Base-by-base conservation (phyloP, 805 yeast species). In the Priceomyces fermenticarens region DNA sequence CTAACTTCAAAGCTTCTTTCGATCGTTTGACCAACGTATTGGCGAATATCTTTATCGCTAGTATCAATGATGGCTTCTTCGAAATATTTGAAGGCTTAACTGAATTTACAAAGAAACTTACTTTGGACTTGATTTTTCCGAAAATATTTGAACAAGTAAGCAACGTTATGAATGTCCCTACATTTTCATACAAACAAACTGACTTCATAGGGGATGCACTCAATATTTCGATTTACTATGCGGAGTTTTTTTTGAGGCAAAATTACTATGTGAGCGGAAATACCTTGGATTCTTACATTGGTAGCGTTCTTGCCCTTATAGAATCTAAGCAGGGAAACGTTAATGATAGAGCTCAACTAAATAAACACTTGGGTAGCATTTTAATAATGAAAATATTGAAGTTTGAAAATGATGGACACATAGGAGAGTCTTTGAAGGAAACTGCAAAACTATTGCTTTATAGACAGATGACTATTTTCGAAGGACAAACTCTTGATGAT, bases 101-200 rank as follows among this genome's bases (percentile, higher is more conserved):
- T 37, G 73, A 66, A 10, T 60, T 67, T 35, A 65, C 73, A 2
- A 60, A 55, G 32, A 60, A 58, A 32, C 41, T 69, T 29, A 53
- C 65, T 4, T 48, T 65, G 26, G 66, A 65, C 17, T 41, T 55
- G 3, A 47, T 70, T 4, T 70, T 67, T 41, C 73, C 75, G 4
- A 44, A 43, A 11, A 48, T 69, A 1, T 64, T 68, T 39, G 52
- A 54, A 15, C 75, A 67, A 42, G 50, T 65, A 2, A 61, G 58
- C 44, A 60, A 62, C 35, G 65, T 67, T 39, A 46, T 67, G 4
- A 45, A 41, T 23, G 60, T 58, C 4, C 54, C 70, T 9, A 62
- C 61, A 30, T 64, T 62, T 44, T 62, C 67, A 12, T 65, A 55
- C 48, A 57, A 66, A 32, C 70, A 67, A 38, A 51, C 52, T 28